Evolutionary conservation across 768 basidiomycete genomes (phyloP).

Genomic region (Boletus rufocinnamomeus): DNA sequence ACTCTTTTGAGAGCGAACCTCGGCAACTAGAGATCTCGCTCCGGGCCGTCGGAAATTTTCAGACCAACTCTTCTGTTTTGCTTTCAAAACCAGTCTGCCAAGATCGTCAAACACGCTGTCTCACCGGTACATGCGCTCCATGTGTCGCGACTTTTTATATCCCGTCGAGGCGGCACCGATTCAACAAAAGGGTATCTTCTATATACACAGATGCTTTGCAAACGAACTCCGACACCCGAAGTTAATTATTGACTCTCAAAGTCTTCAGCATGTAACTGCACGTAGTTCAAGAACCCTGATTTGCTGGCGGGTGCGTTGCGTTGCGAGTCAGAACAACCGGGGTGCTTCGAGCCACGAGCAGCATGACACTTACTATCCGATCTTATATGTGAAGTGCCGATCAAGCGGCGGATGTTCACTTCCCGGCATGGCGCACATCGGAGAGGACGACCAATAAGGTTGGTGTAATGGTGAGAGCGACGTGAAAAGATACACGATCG

Average conservation of each 20-base stretch:
- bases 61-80: conserved; percentile 8
- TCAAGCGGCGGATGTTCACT: conserved; percentile 22
- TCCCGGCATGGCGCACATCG: conserved; percentile 26
- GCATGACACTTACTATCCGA: conserved; percentile 31
- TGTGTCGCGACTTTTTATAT: background rate
- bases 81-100: conserved; percentile 1
- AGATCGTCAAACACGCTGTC: background rate
- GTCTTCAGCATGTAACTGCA: conserved; percentile 41
- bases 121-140: background rate
- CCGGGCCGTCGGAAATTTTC: background rate
- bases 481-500: conserved; percentile 46
- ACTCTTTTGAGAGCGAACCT: background rate
- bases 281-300: conserved; percentile 41
- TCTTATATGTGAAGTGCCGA: conserved; percentile 31
- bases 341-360: background rate
- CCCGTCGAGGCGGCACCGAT: background rate
- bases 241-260: conserved; percentile 24
- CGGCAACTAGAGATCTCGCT: background rate
- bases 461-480: conserved; percentile 34
- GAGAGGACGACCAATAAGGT: conserved; percentile 44
- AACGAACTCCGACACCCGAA: background rate
- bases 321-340: conserved; percentile 2
- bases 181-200: conserved; percentile 2
- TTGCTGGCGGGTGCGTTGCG: conserved; percentile 22
- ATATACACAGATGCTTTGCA: background rate